Evolutionary conservation across 2,329 filamentous ascomycete species (phyloP).

Genomic region (Clarireedia paspali): DNA sequence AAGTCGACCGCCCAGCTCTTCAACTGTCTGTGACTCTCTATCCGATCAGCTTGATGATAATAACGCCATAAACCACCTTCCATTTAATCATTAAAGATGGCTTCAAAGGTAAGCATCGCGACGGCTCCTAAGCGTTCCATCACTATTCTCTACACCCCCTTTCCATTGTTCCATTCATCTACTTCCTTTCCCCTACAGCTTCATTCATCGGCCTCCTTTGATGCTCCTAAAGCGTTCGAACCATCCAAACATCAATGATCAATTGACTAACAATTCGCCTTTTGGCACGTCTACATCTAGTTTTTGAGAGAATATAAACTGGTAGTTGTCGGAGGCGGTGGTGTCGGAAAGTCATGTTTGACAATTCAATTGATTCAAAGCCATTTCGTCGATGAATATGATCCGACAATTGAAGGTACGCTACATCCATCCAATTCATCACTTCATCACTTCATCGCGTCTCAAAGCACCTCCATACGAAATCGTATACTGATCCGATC

Average conservation of each 20-base stretch:
- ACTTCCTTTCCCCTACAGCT: too few relatives aligned
- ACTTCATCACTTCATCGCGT: constrained; percentile 1
- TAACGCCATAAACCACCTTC: constrained; percentile 7
- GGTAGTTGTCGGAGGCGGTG: constrained; percentile 95
- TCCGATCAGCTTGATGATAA: constrained; percentile 15
- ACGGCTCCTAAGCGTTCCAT: too few relatives aligned
- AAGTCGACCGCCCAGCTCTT: too few relatives aligned
- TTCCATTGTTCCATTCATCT: too few relatives aligned
- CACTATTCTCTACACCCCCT: background rate
- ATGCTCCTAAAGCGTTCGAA: too few relatives aligned
- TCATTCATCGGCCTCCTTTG: too few relatives aligned
- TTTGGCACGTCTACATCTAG: constrained; percentile 36
- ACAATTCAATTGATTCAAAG: constrained; percentile 87
- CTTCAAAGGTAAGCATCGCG: constrained; percentile 30
- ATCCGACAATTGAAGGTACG: constrained; percentile 96
- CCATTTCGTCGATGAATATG: constrained; percentile 99
- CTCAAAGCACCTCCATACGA: too few relatives aligned
- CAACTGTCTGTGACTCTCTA: too few relatives aligned
- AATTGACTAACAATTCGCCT: constrained; percentile 14
- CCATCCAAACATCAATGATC: background rate
- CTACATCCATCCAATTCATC: constrained; percentile 12
- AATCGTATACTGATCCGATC: background rate
- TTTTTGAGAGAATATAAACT: constrained; percentile 90
- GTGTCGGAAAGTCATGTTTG: constrained; percentile 97
- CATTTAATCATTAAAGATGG: constrained; percentile 25